Conservation (phyloP, 2,329 filamentous ascomycete genomes). For the Colletotrichum musicola region DNA sequence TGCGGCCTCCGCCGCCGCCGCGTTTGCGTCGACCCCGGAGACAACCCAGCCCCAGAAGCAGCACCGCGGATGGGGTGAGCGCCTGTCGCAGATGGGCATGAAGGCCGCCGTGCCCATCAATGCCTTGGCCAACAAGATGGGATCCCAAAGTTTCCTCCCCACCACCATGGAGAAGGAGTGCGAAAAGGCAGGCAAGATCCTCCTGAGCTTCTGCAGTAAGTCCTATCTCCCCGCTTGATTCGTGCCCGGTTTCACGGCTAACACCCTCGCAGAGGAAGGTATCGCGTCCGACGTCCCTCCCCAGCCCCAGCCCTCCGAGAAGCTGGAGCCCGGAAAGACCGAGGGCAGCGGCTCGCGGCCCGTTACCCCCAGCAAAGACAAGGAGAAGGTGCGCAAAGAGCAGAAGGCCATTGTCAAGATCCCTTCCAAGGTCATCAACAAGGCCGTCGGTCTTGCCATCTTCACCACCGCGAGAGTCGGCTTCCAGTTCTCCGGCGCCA, state of each 20-base stretch:
- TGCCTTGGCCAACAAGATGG: conserved; percentile 83
- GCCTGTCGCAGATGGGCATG: conserved; percentile 47
- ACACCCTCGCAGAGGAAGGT: conserved; percentile 58
- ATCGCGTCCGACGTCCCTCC: conserved; percentile 59
- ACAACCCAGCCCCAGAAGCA: conserved; percentile 28
- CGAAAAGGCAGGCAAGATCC: conserved; percentile 88
- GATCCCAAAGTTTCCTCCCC: conserved; percentile 88
- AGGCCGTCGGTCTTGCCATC: conserved; percentile 77
- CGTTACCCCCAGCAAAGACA: conserved; percentile 43
- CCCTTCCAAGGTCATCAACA: conserved; percentile 70
- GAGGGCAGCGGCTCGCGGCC: conserved; percentile 28
- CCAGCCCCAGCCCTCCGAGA: conserved; percentile 39
- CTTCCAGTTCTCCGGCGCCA: conserved; percentile 74
- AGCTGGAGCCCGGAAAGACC: conserved; percentile 41
- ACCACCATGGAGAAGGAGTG: conserved; percentile 88
- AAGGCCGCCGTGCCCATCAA: conserved; percentile 81
- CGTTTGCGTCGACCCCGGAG: conserved; percentile 4
- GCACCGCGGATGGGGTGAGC: conserved; percentile 36
- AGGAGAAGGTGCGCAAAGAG: conserved; percentile 49
- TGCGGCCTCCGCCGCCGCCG: conserved; percentile 2
- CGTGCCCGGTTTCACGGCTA: conserved; percentile 30
- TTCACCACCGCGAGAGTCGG: conserved; percentile 79
- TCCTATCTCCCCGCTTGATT: conserved; percentile 2
- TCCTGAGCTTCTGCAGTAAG: conserved; percentile 88
- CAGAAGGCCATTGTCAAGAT: conserved; percentile 65